Evolutionary conservation across 108 stramenopile genomes (phyloP), one percentile per base, ranked within the genome.

Genomic region (Nitzschia sp.): DNA sequence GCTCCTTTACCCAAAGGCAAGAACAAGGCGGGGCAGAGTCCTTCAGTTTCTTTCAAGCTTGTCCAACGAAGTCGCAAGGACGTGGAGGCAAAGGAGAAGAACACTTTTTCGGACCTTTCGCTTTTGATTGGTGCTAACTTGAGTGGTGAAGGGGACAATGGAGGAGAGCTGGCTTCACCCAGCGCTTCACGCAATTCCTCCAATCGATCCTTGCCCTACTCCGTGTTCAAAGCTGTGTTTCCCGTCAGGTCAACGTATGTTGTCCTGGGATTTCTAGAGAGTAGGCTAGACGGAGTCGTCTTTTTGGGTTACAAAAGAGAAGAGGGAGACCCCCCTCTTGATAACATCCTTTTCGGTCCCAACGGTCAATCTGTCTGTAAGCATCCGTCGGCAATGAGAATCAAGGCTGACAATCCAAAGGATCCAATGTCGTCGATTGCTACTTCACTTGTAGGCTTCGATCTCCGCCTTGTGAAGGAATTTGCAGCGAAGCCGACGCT

Each of bases 241-340:
- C 84, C 92, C 3, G 87, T 87, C 6, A 46, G 76, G 44, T 88
- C 92, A 8, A 90, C 92, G 2, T 83, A 80, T 62, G 87, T 87
- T 33, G 89, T 85, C 1, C 68, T 93, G 60, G 82, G 89, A 38
- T 90, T 90, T 63, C 41, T 93, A n/a, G 92, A 93, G 65, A 83
- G 81, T 53, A 69, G 87, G 26, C 68, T 93, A 2, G 85, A 87
- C 26, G 92, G 92, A 8, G 77, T 93, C 35, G 80, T 84, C 26
- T 88, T 93, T 56, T 68, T 86, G 48, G 80, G 72, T 1, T 93
- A 93, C 69, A 79, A 78, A 45, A 66, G 85, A 26, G 85, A 90
- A 26, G 92, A 93, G 48, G 92, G 87, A 25, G 76, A 68, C 11
- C 92, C 92, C 8, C 73, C 55, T 4, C 61, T 93, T 45, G 92